Conservation (phyloP, 495 filamentous ascomycete species). For the Talaromyces nanjingensis region DNA sequence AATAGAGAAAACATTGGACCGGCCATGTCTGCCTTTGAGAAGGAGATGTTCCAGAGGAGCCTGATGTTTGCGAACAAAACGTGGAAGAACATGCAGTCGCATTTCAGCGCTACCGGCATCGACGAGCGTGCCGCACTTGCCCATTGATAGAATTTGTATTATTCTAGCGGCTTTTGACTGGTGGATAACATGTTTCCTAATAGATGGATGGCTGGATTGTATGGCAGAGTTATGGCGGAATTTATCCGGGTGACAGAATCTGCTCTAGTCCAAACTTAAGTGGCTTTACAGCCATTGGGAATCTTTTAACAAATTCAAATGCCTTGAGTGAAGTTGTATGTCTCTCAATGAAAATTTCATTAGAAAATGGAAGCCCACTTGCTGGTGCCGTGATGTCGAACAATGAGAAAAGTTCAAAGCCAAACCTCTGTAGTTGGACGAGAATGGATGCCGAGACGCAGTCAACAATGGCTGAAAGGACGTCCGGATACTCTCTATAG, state of each 20-base stretch:
- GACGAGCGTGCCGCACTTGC: background rate
- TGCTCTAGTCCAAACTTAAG: background rate
- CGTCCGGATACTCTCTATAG: background rate
- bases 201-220: too few relatives aligned
- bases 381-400: background rate
- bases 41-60: background rate
- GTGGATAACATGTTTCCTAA: background rate
- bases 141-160: background rate
- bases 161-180: background rate
- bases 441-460: constrained; percentile 4
- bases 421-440: constrained; percentile 5
- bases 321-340: background rate
- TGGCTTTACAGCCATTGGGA: constrained; percentile 4
- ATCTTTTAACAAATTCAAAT: constrained; percentile 1
- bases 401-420: constrained; percentile 4
- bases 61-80: constrained; percentile 2
- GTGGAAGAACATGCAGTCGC: background rate
- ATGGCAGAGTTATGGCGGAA: background rate
- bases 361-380: constrained; percentile 4
- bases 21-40: background rate
- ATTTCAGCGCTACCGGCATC: constrained; percentile 5
- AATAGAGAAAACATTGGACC: background rate
- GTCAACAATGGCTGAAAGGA: constrained; percentile 3
- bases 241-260: constrained; percentile 1
- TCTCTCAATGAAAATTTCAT: background rate